A percentile compares a stretch with the other conserved stretches of the same genome.
These are phyloP conservation scores for Citrus reticulata DNA, from an alignment of 345 rosid species.

Conservation along the genomic window DNA sequence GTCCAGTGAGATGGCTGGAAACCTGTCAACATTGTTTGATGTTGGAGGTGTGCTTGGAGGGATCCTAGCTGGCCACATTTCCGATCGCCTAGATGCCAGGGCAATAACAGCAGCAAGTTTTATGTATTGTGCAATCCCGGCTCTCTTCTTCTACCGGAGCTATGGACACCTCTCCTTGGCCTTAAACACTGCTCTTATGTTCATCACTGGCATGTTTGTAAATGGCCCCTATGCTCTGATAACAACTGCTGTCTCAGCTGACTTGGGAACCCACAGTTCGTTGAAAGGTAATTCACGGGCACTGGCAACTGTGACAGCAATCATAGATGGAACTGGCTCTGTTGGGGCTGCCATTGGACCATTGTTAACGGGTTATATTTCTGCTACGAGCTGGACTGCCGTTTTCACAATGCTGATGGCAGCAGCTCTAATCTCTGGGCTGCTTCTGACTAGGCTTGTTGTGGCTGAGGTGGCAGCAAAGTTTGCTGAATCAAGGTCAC, in stretches of 20 bases:
- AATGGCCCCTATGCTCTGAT: constrained; percentile 94
- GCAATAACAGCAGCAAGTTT: constrained; percentile 94
- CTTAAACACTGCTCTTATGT: constrained; percentile 62
- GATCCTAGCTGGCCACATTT: constrained; percentile 88
- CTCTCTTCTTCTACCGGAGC: constrained; percentile 73
- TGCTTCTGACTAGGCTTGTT: constrained; percentile 72
- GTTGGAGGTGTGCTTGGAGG: constrained; percentile 97
- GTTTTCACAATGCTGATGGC: constrained; percentile 94
- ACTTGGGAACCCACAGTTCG: constrained; percentile 92
- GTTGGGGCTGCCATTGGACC: constrained; percentile 99
- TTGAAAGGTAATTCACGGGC: constrained; percentile 86
- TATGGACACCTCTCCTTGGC: constrained; percentile 72
- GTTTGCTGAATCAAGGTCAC: constrained; percentile 48
- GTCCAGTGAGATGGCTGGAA: constrained; percentile 70
- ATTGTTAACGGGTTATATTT: constrained; percentile 79
- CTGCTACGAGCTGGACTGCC: constrained; percentile 77
- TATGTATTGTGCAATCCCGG: constrained; percentile 90
- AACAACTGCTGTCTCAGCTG: constrained; percentile 96
- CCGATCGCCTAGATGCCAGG: constrained; percentile 74
- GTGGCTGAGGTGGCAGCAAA: constrained; percentile 73
- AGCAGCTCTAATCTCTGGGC: constrained; percentile 77
- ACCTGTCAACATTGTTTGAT: constrained; percentile 85
- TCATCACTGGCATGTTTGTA: constrained; percentile 83
- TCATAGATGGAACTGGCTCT: constrained; percentile 96
- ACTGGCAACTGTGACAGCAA: constrained; percentile 93